Conservation (phyloP, 768 basidiomycete genomes). For the Termitomyces sp. region DNA sequence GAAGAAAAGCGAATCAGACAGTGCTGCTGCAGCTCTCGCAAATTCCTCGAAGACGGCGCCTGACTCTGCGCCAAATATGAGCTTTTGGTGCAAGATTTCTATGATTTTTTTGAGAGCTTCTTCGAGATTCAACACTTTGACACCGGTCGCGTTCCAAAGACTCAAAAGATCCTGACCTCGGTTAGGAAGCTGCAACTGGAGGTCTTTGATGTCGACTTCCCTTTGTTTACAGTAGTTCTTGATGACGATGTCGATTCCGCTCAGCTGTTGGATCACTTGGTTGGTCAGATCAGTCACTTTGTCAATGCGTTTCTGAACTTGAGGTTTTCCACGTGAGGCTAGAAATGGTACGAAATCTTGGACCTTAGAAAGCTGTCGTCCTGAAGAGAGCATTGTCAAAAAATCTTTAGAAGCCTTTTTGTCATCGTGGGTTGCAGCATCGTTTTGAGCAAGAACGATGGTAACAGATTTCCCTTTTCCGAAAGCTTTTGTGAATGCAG, state of each 20-base stretch:
- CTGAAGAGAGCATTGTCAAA: too few species aligned
- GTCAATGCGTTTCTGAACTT: too few species aligned
- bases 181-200: background rate
- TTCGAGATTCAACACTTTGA: background rate
- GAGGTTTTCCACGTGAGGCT: background rate
- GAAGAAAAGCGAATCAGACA: background rate
- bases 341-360: background rate
- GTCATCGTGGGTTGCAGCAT: background rate
- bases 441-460: background rate
- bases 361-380: too few species aligned
- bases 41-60: background rate
- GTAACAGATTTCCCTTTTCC: too few species aligned
- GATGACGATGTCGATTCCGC: background rate
- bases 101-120: background rate
- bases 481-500: too few species aligned
- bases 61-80: background rate
- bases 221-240: background rate
- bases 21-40: background rate
- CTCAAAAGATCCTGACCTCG: too few species aligned
- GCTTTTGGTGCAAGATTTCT: background rate
- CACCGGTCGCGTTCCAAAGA: background rate
- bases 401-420: background rate
- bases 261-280: background rate
- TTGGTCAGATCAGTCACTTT: too few species aligned
- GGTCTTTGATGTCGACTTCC: too few species aligned